Conservation (phyloP, 495 filamentous ascomycete species). For the Talaromyces stipitatus region DNA sequence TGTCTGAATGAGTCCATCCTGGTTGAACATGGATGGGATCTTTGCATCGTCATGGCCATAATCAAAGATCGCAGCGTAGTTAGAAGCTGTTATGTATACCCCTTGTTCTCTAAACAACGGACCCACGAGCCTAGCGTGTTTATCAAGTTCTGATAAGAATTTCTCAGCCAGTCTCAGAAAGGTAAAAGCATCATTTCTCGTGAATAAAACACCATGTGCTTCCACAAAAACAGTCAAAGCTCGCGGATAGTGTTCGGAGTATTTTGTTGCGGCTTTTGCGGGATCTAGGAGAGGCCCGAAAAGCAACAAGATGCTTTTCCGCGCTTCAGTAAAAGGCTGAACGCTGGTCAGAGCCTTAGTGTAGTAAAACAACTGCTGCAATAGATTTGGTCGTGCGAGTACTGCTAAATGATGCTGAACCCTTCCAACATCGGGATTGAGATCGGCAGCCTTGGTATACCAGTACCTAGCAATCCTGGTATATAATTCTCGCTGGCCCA, state of each 20-base stretch:
- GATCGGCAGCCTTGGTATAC: constrained; percentile 73
- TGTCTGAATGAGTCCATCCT: constrained; percentile 24
- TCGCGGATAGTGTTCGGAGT: constrained; percentile 17
- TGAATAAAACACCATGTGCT: constrained; percentile 62
- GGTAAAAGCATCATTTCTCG: constrained; percentile 33
- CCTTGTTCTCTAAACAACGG: constrained; percentile 59
- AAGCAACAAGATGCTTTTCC: constrained; percentile 62
- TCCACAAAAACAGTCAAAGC: constrained; percentile 49
- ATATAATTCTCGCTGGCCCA: constrained; percentile 72
- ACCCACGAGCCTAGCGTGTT: constrained; percentile 49
- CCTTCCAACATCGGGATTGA: constrained; percentile 58
- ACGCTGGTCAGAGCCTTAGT: constrained; percentile 39
- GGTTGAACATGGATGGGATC: constrained; percentile 29
- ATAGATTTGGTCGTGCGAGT: constrained; percentile 61
- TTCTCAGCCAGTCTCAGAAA: constrained; percentile 38
- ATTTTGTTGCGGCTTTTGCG: constrained; percentile 12
- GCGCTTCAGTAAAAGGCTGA: constrained; percentile 49
- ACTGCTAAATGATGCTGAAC: constrained; percentile 83
- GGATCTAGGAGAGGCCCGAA: constrained; percentile 49
- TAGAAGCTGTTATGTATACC: constrained; percentile 40
- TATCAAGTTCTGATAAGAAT: constrained; percentile 47
- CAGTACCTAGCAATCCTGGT: constrained; percentile 66
- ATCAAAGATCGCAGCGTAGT: constrained; percentile 46
- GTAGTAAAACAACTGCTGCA: constrained; percentile 74
- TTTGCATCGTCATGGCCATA: constrained; percentile 51